Evolutionary conservation across 495 filamentous ascomycete species (phyloP), one percentile per base, ranked within the genome.

Genomic region (Penicillium macrosclerotiorum): DNA sequence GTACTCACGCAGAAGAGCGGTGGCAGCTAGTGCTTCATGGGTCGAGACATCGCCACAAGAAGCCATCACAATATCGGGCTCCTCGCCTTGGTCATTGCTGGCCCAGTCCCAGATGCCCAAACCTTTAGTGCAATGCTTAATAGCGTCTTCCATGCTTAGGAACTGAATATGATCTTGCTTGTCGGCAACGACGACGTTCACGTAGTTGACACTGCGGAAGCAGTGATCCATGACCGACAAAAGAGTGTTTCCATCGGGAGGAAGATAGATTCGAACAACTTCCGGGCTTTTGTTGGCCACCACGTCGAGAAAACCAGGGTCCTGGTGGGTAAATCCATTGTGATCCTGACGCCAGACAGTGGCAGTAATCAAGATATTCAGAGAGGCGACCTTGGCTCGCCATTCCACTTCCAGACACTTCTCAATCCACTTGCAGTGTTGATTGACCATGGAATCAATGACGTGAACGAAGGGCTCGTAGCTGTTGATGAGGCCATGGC

Each of bases 391-490:
- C 59, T 80, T 80, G 40, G 68, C 74, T 22, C 85, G 75, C 84
- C 84, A 89, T 50, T 84, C 79, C 3, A 88, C 78, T 54, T 88
- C 85, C 7, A 80, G 63, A 49, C 78, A 85, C 63, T 89, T 89
- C 54, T 89, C 85, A 37, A 89, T 73, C 85, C 84, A 87, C 61
- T 89, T 89, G 71, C 83, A 86, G 65, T 88, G 85, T 64, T 87
- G 84, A 60, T 86, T 86, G 38, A 89, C 84, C 84, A 88, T 89
- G 1, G 78, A 83, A 57, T 89, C 85, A 52, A 89, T 86, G 54
- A 89, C 77, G 53, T 89, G 85, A 47, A 88, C 83, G 59, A 88
- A 89, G 0, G 85, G 84, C 58, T 89, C 84, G 68, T 89, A 89
- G 65, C 78, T 82, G 69, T 89, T 89, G 25, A 89, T 73, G 31